phyloP scores from a whole-genome alignment of 257 asterid species.

The Phtheirospermum japonicum region DNA sequence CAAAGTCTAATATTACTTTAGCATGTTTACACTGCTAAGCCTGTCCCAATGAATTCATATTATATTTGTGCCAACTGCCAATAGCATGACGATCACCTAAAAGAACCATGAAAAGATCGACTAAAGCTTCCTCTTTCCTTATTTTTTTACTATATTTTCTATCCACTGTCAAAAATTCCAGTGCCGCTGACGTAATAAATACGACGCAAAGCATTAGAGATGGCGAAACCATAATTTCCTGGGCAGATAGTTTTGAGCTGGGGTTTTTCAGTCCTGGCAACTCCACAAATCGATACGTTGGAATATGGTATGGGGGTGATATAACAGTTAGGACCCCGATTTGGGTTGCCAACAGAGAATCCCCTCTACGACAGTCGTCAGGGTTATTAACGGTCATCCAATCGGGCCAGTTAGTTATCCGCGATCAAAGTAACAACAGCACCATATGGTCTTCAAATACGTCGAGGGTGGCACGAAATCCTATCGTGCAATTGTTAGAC shows the following conservation, averaged over 20 bases:
- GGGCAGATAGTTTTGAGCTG: slow-evolving; percentile 15
- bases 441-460: slow-evolving; percentile 43
- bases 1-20: too few relatives aligned
- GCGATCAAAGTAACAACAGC: slow-evolving; percentile 18
- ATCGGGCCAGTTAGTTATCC: slow-evolving; percentile 35
- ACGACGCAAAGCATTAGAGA: slow-evolving; percentile 19
- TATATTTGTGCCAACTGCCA: too few relatives aligned
- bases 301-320: slow-evolving; percentile 42
- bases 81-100: too few relatives aligned
- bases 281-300: slow-evolving; percentile 35
- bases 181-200: background rate
- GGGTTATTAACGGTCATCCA: slow-evolving; percentile 32
- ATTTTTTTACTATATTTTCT: too few relatives aligned
- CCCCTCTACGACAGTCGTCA: slow-evolving; percentile 22
- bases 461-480: slow-evolving; percentile 26
- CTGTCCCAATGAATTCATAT: too few relatives aligned
- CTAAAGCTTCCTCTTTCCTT: too few relatives aligned
- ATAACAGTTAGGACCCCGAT: slow-evolving; percentile 2
- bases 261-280: background rate
- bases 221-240: slow-evolving; percentile 21
- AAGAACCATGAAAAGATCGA: too few relatives aligned
- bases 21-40: too few relatives aligned
- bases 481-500: background rate
- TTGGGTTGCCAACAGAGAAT: slow-evolving; percentile 37
- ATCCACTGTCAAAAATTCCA: background rate